These are phyloP conservation scores for Teunomyces panamensis DNA, from an alignment of 805 yeast genomes.

Conservation along the genomic window DNA sequence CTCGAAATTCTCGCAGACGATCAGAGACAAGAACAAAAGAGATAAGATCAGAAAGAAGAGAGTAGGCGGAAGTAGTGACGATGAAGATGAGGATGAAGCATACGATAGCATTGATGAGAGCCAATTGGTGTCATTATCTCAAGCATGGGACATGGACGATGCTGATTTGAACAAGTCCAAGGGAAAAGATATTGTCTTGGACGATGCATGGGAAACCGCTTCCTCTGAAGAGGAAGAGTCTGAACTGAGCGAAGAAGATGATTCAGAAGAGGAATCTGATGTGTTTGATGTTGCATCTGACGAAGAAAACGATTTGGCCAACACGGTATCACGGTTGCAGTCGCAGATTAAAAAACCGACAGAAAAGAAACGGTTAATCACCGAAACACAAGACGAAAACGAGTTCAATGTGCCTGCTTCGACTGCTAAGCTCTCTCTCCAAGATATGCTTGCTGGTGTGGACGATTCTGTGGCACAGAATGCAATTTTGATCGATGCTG, in stretches of 20 bases:
- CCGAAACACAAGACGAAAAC: conserved; percentile 59
- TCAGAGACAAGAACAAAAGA: conserved; percentile 52
- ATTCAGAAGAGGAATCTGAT: conserved; percentile 24
- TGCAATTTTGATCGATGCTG: conserved; percentile 48
- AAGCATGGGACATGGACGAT: conserved; percentile 84
- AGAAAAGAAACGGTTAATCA: conserved; percentile 47
- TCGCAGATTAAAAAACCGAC: conserved; percentile 31
- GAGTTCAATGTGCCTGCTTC: conserved; percentile 70
- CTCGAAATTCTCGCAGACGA: conserved; percentile 66
- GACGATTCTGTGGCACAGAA: conserved; percentile 48
- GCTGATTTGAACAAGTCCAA: conserved; percentile 31
- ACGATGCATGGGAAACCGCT: conserved; percentile 30
- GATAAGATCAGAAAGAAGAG: conserved; percentile 28
- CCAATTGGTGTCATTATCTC: conserved; percentile 75
- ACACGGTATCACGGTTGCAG: conserved; percentile 43
- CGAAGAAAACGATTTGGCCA: conserved; percentile 51
- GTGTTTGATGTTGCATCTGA: conserved; percentile 25
- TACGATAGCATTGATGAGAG: conserved; percentile 74
- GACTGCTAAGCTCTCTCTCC: conserved; percentile 46
- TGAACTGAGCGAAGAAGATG: conserved; percentile 26
- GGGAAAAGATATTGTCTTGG: conserved; percentile 21
- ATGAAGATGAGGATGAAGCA: conserved; percentile 42
- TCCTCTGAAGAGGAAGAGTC: conserved; percentile 22
- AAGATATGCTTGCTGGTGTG: conserved; percentile 72
- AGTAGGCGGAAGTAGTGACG: conserved; percentile 16